Evolutionary conservation across 495 filamentous ascomycete species (phyloP).

Genomic region (Penicillium goetzii): DNA sequence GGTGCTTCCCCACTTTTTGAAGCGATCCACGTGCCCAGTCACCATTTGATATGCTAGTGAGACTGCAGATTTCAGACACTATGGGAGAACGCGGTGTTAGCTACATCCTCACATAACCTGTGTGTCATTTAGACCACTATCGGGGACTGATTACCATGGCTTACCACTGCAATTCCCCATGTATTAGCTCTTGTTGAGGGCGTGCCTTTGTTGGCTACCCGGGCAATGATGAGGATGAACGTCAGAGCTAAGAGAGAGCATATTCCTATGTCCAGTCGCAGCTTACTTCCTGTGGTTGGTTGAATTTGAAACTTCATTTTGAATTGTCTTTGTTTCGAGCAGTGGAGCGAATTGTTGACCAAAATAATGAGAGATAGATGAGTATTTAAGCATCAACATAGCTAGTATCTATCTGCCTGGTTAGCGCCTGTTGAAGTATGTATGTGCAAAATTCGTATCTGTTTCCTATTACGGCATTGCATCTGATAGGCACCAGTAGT

Average conservation of each 20-base stretch:
- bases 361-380: not conserved
- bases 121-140: not conserved
- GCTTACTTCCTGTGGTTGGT: not conserved
- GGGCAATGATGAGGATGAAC: conserved; percentile 33
- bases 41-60: conserved; percentile 42
- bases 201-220: conserved; percentile 28
- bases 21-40: conserved; percentile 27
- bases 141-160: not conserved
- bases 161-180: conserved; percentile 37
- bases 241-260: conserved; percentile 18
- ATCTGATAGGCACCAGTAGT: not conserved
- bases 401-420: not conserved
- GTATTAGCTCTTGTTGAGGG: conserved; percentile 26
- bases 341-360: not conserved
- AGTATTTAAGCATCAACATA: not conserved
- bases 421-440: not conserved
- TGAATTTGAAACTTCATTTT: conserved; percentile 1
- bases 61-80: conserved; percentile 38
- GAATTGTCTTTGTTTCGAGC: not conserved
- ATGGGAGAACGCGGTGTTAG: not conserved
- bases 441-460: not conserved
- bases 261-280: conserved; percentile 24
- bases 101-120: not conserved
- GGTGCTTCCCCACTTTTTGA: conserved; percentile 36
- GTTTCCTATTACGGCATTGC: not conserved